Evolutionary conservation across 768 basidiomycete species (phyloP).

Genomic region (Suillus paluster): DNA sequence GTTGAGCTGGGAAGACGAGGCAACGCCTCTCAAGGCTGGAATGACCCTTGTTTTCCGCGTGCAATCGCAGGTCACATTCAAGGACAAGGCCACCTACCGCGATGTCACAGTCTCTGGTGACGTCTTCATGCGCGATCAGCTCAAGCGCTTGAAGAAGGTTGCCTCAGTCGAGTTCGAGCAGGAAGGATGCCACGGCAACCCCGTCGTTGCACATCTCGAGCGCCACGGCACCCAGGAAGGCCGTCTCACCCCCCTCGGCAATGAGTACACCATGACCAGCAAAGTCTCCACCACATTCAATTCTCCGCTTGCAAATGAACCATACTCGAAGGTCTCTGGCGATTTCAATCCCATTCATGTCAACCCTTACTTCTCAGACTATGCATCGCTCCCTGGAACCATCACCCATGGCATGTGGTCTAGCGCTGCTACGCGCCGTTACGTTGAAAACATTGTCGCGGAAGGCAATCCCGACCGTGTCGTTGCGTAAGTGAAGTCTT

Average conservation of each 20-base stretch:
- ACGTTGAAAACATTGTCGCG: conserved; percentile 92
- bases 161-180: conserved; percentile 86
- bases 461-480: conserved; percentile 93
- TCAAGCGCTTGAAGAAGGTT: conserved; percentile 88
- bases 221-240: conserved; percentile 87
- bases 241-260: conserved; percentile 74
- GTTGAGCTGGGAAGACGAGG: conserved; percentile 94
- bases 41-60: conserved; percentile 89
- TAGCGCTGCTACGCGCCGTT: conserved; percentile 91
- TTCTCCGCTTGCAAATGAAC: conserved; percentile 90
- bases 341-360: conserved; percentile 99
- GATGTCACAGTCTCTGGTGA: conserved; percentile 83
- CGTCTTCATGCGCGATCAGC: conserved; percentile 85
- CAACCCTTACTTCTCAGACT: conserved; percentile 97
- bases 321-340: conserved; percentile 94
- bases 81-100: conserved; percentile 85
- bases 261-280: conserved; percentile 81
- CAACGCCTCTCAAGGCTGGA: conserved; percentile 76
- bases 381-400: conserved; percentile 90
- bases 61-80: conserved; percentile 86
- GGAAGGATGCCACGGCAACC: conserved; percentile 90
- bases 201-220: conserved; percentile 90
- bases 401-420: conserved; percentile 99
- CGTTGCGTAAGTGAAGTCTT: conserved; percentile 60
- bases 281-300: conserved; percentile 69